Evolutionary conservation across 805 yeast genomes (phyloP).

Genomic region (Brettanomyces anomalus): DNA sequence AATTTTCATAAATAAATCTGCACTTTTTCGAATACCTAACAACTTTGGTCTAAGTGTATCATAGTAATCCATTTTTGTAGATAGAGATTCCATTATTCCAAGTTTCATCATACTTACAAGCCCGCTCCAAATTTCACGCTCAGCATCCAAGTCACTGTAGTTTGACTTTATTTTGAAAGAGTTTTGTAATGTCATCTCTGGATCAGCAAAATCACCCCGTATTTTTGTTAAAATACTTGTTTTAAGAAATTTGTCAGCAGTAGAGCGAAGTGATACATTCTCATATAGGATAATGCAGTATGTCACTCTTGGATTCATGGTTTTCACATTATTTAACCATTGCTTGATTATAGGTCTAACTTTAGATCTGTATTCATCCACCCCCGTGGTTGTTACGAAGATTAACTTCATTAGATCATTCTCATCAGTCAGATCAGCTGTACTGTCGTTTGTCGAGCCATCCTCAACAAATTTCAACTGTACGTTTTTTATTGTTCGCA

Average conservation of each 20-base stretch:
- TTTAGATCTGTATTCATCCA: conserved; percentile 70
- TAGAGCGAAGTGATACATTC: conserved; percentile 12
- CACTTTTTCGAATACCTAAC: conserved; percentile 21
- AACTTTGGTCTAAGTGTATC: conserved; percentile 16
- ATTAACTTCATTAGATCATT: conserved; percentile 49
- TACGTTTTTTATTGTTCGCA: conserved; percentile 55
- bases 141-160: conserved; percentile 28
- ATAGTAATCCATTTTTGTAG: conserved; percentile 33
- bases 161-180: conserved; percentile 32
- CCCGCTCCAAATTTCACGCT: conserved; percentile 42
- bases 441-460: conserved; percentile 25
- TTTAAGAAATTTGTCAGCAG: conserved; percentile 20
- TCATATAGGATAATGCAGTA: conserved; percentile 47
- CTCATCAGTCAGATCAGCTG: conserved; percentile 1
- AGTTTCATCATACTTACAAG: conserved; percentile 37
- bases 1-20: conserved; percentile 35
- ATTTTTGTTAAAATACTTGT: conserved; percentile 24
- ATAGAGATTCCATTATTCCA: conserved; percentile 45
- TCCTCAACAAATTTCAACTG: conserved; percentile 48
- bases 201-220: conserved; percentile 22
- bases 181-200: conserved; percentile 22
- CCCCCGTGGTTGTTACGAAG: conserved; percentile 53
- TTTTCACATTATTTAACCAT: conserved; percentile 51
- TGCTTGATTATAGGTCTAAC: conserved; percentile 75
- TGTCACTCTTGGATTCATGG: conserved; percentile 44